Evolutionary conservation across 2,329 filamentous ascomycete species (phyloP), one percentile per base, ranked within the genome.

Genomic region (Sclerotiophoma versabilis): DNA sequence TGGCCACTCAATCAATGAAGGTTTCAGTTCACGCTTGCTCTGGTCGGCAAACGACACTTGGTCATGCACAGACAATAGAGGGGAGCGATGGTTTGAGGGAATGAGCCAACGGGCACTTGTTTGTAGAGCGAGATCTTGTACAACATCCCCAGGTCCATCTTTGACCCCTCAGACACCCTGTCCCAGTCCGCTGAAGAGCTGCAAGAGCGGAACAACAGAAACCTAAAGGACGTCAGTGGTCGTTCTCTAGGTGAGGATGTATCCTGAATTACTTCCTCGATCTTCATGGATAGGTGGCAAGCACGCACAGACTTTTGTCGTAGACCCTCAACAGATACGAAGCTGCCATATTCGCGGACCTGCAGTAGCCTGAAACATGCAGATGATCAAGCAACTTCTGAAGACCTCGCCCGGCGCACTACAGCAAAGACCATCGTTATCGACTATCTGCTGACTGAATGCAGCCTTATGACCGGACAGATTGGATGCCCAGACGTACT

Each of bases 291-390:
- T n/a, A n/a, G n/a, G n/a, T n/a, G n/a, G n/a, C n/a, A n/a, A n/a
- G n/a, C n/a, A n/a, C n/a, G n/a, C n/a, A n/a, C n/a, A n/a, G n/a
- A n/a, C n/a, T n/a, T n/a, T n/a, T n/a, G n/a, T n/a, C n/a, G n/a
- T n/a, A n/a, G n/a, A n/a, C n/a, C n/a, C n/a, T n/a, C n/a, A n/a
- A n/a, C n/a, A n/a, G n/a, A n/a, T n/a, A n/a, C n/a, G n/a, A n/a
- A n/a, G 17, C 17, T 29, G 17, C 46, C 22, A 39, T 8, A 57
- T 53, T 17, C 17, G 55, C 56, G 55, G 53, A 60, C 62, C 54
- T 65, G 60, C 60, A 66, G 57, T 64, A 65, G 60, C 39, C 39
- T 59, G 54, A 65, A 66, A 64, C 60, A 46, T 33, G 25, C 9
- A 20, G 33, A 11, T 17, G 26, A 19, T 15, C 37, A 9, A 42